Evolutionary conservation across 176 grass and related monocot species (phyloP).

Genomic region (Elaeis guineensis): DNA sequence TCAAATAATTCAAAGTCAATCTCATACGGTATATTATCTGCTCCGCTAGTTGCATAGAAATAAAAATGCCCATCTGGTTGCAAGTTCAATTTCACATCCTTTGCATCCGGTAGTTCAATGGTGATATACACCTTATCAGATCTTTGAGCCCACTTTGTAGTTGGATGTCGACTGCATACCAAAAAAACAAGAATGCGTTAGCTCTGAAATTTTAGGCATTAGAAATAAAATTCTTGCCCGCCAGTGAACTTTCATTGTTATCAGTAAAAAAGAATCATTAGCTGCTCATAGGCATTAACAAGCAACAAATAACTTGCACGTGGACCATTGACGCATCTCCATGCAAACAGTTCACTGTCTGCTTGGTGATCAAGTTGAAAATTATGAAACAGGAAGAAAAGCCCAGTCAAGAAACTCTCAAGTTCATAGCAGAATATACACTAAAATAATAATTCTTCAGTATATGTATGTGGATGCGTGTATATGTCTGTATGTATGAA

Average conservation of each 20-base stretch:
- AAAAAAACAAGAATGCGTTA: constrained; percentile 13
- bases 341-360: too few relatives aligned
- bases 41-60: constrained; percentile 55
- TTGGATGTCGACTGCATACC: constrained; percentile 60
- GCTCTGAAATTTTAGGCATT: neutral
- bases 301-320: too few relatives aligned
- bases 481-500: too few relatives aligned
- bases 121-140: constrained; percentile 64
- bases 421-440: too few relatives aligned
- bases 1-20: constrained; percentile 77
- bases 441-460: too few relatives aligned
- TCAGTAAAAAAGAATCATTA: neutral
- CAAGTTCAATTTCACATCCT: constrained; percentile 79
- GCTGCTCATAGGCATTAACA: too few relatives aligned
- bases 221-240: neutral
- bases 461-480: too few relatives aligned
- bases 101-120: constrained; percentile 72
- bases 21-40: constrained; percentile 49
- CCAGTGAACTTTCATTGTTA: neutral
- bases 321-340: too few relatives aligned
- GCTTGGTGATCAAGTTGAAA: too few relatives aligned
- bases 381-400: too few relatives aligned
- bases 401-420: too few relatives aligned
- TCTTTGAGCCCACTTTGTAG: constrained; percentile 83
- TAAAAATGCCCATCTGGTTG: constrained; percentile 69